Evolutionary conservation across 2,329 filamentous ascomycete species (phyloP), one percentile per base, ranked within the genome.

Genomic region (Conoideocrella luteorostrata): DNA sequence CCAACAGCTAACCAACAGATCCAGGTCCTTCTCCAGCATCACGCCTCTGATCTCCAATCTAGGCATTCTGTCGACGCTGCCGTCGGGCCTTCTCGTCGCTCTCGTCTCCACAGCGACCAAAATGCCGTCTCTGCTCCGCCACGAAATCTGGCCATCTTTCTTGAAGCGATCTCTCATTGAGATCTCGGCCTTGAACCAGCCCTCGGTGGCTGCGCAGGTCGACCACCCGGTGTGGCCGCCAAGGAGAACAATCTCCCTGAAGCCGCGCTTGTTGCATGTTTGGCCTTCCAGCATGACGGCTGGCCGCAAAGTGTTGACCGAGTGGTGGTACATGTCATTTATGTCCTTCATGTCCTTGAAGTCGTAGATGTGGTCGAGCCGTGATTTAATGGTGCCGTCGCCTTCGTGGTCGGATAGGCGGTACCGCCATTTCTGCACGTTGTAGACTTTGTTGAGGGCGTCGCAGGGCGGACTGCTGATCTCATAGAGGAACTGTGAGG

Each of bases 311-410:
- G 18, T 17, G 22, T 23, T n/a, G n/a, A 30, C 17, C 10, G 37
- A 26, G 30, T 36, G 24, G 26, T 12, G 13, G 21, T 4, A 30
- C 21, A 13, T n/a, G 13, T 44, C n/a, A 4, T 52, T 45, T 29
- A 61, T 50, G 35, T 59, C 56, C n/a, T n/a, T 26, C 21, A 13
- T n/a, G 13, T 44, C n/a, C 4, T 52, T 45, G 32, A 61, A 51
- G 35, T 59, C 56, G 32, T 61, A 61, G 10, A 60, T 60, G 39
- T 61, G 59, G 12, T 60, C 54, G 4, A 50, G 47, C 2, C 52
- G 49, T 4, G 49, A 51, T 12, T 48, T 50, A 4, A 57, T 22
- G 4, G 39, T 48, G 3, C 50, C 47, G 5, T 49, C 47, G 7
- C 49, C 36, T 2, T 47, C 29, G 2, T 45, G 26, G 7, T 49